Evolutionary conservation across 495 filamentous ascomycete species (phyloP).

Genomic region (Hypoxylon lenormandii): DNA sequence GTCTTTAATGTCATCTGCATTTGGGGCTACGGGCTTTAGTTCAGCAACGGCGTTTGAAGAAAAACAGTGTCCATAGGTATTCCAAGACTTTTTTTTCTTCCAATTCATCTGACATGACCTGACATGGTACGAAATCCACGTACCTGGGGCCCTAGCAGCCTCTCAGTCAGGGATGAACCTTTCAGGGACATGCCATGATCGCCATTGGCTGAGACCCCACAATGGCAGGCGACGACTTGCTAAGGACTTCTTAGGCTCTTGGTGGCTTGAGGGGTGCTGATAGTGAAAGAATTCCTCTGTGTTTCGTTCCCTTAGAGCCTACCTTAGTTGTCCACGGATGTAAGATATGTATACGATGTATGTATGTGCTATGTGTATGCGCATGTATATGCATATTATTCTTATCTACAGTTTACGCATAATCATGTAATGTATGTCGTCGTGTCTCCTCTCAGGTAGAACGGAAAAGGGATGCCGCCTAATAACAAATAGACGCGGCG

Average conservation of each 20-base stretch:
- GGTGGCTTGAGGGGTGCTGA: constrained; percentile 23
- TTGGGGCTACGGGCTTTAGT: constrained; percentile 20
- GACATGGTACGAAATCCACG: not conserved
- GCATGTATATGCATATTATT: too few relatives aligned
- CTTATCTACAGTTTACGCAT: not conserved
- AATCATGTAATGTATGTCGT: constrained; percentile 1
- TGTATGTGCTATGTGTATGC: not conserved
- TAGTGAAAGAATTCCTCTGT: constrained; percentile 18
- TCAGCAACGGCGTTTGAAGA: constrained; percentile 27
- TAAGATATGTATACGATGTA: constrained; percentile 12
- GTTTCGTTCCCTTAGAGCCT: constrained; percentile 16
- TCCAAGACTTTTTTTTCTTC: not conserved
- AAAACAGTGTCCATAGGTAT: constrained; percentile 2
- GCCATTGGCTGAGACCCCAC: constrained; percentile 26
- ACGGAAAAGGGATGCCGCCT: constrained; percentile 18
- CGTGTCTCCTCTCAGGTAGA: constrained; percentile 9
- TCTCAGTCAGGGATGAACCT: constrained; percentile 33
- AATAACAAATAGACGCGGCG: constrained; percentile 32
- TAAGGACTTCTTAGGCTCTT: not conserved
- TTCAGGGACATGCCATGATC: constrained; percentile 35
- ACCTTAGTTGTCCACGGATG: not conserved
- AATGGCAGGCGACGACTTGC: constrained; percentile 11
- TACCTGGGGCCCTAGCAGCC: constrained; percentile 6
- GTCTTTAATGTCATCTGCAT: constrained; percentile 21
- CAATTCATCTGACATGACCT: not conserved